phyloP scores from a whole-genome alignment of 1,284 basidiomycete species.

The Acaromyces ingoldii region DNA sequence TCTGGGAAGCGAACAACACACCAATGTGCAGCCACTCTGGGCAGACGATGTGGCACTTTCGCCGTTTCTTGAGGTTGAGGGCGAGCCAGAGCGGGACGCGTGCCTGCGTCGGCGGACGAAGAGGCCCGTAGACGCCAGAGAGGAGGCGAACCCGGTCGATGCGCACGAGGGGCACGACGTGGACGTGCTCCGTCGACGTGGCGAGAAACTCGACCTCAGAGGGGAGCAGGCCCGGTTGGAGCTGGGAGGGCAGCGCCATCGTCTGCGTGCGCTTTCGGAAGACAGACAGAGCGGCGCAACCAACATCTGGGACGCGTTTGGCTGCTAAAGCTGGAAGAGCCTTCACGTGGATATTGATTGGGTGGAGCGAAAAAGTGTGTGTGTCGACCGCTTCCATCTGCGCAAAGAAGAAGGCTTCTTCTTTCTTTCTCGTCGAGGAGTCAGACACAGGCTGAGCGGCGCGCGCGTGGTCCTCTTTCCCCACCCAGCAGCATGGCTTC shows the following conservation, averaged over 20 bases:
- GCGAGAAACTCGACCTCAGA: slow-evolving; percentile 24
- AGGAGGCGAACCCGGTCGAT: slow-evolving; percentile 44
- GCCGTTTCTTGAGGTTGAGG: slow-evolving; percentile 82
- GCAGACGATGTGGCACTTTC: slow-evolving; percentile 83
- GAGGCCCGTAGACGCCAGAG: slow-evolving; percentile 68
- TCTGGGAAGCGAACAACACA: slow-evolving; percentile 53
- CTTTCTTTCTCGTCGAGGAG: too few relatives aligned
- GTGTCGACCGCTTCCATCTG: too few relatives aligned
- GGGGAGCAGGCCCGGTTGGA: slow-evolving; percentile 14
- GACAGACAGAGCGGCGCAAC: too few relatives aligned
- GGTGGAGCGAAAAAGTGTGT: too few relatives aligned
- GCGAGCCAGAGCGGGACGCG: slow-evolving; percentile 92
- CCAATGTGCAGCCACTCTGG: slow-evolving; percentile 84
- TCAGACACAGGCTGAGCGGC: too few relatives aligned
- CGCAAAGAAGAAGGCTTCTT: too few relatives aligned
- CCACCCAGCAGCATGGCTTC: too few relatives aligned
- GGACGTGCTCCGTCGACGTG: slow-evolving; percentile 24
- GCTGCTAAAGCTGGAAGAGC: too few relatives aligned
- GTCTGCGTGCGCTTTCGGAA: too few relatives aligned
- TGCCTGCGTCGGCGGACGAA: slow-evolving; percentile 76
- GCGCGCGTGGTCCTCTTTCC: too few relatives aligned
- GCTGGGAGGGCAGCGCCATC: slow-evolving; percentile 14
- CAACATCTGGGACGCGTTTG: too few relatives aligned
- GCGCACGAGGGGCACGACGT: slow-evolving; percentile 39
- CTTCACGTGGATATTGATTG: too few relatives aligned